Conservation (phyloP, 1,284 basidiomycete genomes). For the Heterobasidion irregulare region DNA sequence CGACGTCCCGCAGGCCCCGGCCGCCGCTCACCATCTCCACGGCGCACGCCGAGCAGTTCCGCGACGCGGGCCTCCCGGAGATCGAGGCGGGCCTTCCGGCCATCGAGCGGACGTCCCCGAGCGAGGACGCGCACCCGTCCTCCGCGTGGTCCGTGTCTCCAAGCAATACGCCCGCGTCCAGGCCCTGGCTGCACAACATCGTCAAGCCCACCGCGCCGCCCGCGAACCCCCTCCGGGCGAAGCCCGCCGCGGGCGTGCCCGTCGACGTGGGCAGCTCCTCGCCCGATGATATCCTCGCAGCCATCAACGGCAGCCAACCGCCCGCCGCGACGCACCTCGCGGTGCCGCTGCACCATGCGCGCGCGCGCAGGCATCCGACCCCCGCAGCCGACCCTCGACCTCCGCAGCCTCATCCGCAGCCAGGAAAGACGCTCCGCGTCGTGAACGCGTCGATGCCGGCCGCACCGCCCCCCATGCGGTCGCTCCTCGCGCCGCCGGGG, state of each 20-base stretch:
- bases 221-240: slow-evolving; percentile 20
- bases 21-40: slow-evolving; percentile 39
- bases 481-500: slow-evolving; percentile 11
- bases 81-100: slow-evolving; percentile 18
- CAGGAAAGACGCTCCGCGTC: no score
- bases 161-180: slow-evolving; percentile 16
- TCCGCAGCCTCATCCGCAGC: slow-evolving; percentile 1
- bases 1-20: slow-evolving; percentile 9
- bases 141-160: slow-evolving; percentile 35
- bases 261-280: slow-evolving; percentile 14
- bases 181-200: slow-evolving; percentile 27
- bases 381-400: slow-evolving; percentile 3
- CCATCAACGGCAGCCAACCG: slow-evolving; percentile 11
- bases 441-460: not conserved
- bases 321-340: slow-evolving; percentile 23
- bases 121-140: not conserved
- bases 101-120: slow-evolving; percentile 20
- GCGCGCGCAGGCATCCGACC: slow-evolving; percentile 15
- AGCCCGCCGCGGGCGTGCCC: slow-evolving; percentile 18
- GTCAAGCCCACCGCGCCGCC: slow-evolving; percentile 17
- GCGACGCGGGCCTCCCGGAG: slow-evolving; percentile 4
- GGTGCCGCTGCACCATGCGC: slow-evolving; percentile 50
- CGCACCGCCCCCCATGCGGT: slow-evolving; percentile 17
- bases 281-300: slow-evolving; percentile 7
- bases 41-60: slow-evolving; percentile 21